Conservation (phyloP, 2,329 filamentous ascomycete genomes). For the Xylaria sp. region DNA sequence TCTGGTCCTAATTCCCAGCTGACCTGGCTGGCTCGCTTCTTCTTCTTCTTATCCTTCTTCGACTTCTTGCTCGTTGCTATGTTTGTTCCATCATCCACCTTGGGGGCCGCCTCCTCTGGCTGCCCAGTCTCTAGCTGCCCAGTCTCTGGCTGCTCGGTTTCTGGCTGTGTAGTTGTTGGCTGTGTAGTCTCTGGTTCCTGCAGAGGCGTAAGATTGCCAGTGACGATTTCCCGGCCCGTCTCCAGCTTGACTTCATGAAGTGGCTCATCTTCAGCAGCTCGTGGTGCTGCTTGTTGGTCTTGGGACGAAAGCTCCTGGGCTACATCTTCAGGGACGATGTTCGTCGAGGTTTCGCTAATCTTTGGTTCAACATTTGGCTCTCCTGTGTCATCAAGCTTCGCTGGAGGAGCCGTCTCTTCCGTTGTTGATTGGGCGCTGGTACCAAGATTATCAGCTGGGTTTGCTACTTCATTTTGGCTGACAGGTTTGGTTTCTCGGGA, state of each 20-base stretch:
- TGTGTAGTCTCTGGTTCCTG: constrained; percentile 27
- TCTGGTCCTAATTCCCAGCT: constrained; percentile 44
- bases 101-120: constrained; percentile 31
- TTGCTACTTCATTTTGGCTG: constrained; percentile 12
- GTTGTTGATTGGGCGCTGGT: neutral
- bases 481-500: neutral
- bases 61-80: constrained; percentile 47
- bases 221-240: neutral
- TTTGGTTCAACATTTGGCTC: neutral
- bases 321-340: constrained; percentile 2
- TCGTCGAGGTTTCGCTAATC: neutral
- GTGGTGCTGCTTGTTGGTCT: constrained; percentile 30
- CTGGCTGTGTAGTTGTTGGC: neutral
- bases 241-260: constrained; percentile 16
- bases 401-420: neutral
- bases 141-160: constrained; percentile 29
- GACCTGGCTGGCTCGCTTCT: constrained; percentile 46
- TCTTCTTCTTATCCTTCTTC: constrained; percentile 56
- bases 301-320: constrained; percentile 8
- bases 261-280: constrained; percentile 12
- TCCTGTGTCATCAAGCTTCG: neutral
- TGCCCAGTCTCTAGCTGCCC: constrained; percentile 33
- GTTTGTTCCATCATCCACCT: constrained; percentile 38
- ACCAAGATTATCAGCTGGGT: neutral
- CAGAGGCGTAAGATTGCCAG: constrained; percentile 5